phyloP scores from a whole-genome alignment of 768 basidiomycete genomes.

The Jaapia argillacea region DNA sequence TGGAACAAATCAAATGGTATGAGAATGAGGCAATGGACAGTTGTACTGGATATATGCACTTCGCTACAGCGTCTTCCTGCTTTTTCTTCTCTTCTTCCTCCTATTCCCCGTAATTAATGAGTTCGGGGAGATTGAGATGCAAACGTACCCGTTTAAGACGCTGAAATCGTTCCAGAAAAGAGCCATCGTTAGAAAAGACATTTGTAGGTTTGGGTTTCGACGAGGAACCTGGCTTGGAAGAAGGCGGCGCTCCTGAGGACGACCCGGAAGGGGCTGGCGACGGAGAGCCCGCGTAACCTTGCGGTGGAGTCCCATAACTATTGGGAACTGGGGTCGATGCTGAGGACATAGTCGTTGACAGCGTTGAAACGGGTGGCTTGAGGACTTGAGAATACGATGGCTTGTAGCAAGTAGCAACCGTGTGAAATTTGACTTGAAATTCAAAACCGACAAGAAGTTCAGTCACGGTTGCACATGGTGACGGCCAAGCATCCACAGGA shows the following conservation, averaged over 20 bases:
- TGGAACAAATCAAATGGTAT: conserved; percentile 14
- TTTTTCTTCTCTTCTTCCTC: conserved; percentile 52
- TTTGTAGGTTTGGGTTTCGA: conserved; percentile 38
- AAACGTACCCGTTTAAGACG: conserved; percentile 40
- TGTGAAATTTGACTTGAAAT: no score
- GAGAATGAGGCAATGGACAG: no score
- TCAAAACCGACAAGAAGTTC: no score
- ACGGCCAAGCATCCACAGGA: no score
- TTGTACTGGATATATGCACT: conserved; percentile 19
- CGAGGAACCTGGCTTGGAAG: conserved; percentile 13
- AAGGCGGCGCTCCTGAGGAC: conserved; percentile 14
- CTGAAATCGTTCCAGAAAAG: conserved; percentile 57
- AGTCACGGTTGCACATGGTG: no score
- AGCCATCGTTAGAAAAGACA: conserved; percentile 62
- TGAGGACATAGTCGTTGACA: conserved; percentile 20
- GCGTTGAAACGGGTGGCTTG: no score
- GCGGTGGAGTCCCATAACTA: conserved; percentile 11
- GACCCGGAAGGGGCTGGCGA: conserved; percentile 5
- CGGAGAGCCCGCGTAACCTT: not conserved
- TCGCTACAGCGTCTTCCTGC: conserved; percentile 38
- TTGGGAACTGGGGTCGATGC: conserved; percentile 65
- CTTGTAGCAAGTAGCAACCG: no score
- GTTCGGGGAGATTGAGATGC: not conserved
- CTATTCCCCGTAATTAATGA: conserved; percentile 18
- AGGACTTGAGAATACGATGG: no score